These are phyloP conservation scores for Ramichloridium luteum DNA, from an alignment of 2,329 filamentous ascomycete species.

Conservation along the genomic window DNA sequence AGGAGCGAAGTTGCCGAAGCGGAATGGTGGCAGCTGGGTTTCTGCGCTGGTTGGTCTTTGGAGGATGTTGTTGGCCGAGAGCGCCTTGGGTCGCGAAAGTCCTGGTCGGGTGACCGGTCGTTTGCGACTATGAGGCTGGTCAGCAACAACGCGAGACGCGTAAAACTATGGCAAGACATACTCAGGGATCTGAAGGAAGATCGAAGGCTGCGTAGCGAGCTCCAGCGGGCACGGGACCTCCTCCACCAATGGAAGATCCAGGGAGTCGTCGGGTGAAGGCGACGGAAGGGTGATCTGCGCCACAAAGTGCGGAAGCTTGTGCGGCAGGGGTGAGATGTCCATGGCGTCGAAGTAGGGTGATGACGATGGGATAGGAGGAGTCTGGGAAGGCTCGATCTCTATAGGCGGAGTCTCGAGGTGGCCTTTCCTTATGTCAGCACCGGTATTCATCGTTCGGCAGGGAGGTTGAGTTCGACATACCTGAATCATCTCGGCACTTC, in stretches of 20 bases:
- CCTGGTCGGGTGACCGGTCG: slow-evolving; percentile 52
- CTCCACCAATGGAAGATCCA: slow-evolving; percentile 22
- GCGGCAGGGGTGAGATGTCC: slow-evolving; percentile 87
- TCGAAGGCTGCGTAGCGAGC: slow-evolving; percentile 10
- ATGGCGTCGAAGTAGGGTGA: slow-evolving; percentile 74
- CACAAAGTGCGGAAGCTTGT: slow-evolving; percentile 56
- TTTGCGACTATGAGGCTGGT: slow-evolving; percentile 15
- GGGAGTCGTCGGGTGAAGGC: slow-evolving; percentile 48
- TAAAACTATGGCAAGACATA: slow-evolving; percentile 11
- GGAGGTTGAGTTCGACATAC: slow-evolving; percentile 18
- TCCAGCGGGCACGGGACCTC: slow-evolving; percentile 11
- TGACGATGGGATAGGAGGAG: slow-evolving; percentile 72
- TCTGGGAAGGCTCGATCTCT: slow-evolving; percentile 60
- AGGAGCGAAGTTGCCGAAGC: slow-evolving; percentile 48
- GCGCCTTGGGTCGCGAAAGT: slow-evolving; percentile 61
- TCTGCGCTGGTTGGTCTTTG: slow-evolving; percentile 48
- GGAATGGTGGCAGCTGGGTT: slow-evolving; percentile 58
- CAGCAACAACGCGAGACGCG: slow-evolving; percentile 4
- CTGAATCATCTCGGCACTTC: slow-evolving; percentile 30
- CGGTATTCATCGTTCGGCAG: neutral
- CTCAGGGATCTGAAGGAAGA: slow-evolving; percentile 20
- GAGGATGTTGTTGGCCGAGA: slow-evolving; percentile 54
- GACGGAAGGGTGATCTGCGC: slow-evolving; percentile 56
- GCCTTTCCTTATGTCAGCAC: slow-evolving; percentile 26
- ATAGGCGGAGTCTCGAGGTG: slow-evolving; percentile 34